These are phyloP conservation scores for Gyrodon lividus DNA, from an alignment of 768 basidiomycete species.

Conservation along the genomic window DNA sequence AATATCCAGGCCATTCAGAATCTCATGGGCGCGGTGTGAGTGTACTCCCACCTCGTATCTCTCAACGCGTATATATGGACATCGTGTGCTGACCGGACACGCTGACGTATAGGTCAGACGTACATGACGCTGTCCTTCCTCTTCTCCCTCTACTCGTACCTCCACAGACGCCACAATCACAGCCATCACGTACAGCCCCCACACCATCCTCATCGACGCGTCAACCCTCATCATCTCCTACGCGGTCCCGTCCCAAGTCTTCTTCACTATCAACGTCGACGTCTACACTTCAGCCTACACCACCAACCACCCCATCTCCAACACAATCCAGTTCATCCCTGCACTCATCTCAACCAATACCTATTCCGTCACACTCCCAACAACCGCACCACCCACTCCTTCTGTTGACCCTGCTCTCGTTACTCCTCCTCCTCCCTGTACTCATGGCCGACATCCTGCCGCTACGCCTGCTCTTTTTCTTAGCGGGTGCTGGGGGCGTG, in stretches of 20 bases:
- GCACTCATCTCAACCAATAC: not conserved
- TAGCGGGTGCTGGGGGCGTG: conserved; percentile 17
- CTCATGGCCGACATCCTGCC: conserved; percentile 44
- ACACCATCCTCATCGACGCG: conserved; percentile 52
- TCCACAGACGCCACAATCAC: conserved; percentile 44
- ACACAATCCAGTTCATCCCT: not conserved
- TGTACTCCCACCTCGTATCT: conserved; percentile 6
- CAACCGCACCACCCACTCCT: conserved; percentile 35
- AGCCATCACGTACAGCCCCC: conserved; percentile 46
- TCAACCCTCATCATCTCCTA: conserved; percentile 48
- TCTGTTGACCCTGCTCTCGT: conserved; percentile 37
- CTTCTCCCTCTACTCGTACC: conserved; percentile 42
- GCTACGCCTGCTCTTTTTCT: conserved; percentile 44
- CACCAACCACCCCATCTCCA: conserved; percentile 12
- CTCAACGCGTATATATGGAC: not conserved
- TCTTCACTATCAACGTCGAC: conserved; percentile 14
- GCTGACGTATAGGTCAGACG: conserved; percentile 51
- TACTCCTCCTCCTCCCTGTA: conserved; percentile 44
- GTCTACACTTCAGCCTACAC: conserved; percentile 18
- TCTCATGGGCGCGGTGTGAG: conserved; percentile 82
- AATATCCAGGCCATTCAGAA: conserved; percentile 91
- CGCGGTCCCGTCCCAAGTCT: conserved; percentile 41
- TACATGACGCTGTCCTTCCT: conserved; percentile 52
- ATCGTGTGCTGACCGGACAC: not conserved
- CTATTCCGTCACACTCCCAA: not conserved